Conservation (phyloP, 2,329 filamentous ascomycete genomes). For the Stemphylium lycopersici region DNA sequence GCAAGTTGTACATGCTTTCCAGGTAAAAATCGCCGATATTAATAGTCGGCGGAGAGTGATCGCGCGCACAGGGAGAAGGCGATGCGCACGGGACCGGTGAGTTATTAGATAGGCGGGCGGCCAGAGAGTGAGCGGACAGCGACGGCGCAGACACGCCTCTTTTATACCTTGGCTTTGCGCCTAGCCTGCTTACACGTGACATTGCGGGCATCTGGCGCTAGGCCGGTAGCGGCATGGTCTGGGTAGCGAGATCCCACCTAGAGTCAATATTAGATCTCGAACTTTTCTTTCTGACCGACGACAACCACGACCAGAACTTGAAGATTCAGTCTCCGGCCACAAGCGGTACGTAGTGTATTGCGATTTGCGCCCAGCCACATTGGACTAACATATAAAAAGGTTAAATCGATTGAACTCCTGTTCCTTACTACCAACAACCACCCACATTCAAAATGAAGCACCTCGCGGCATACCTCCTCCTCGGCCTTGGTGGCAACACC, state of each 20-base stretch:
- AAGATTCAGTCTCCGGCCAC: conserved; percentile 98
- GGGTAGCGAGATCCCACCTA: conserved; percentile 17
- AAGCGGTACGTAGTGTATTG: conserved; percentile 68
- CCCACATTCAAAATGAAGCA: conserved; percentile 88
- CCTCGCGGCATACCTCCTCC: conserved; percentile 98
- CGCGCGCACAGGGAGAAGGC: conserved; percentile 19
- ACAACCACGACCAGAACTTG: conserved; percentile 69
- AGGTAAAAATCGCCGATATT: conserved; percentile 18
- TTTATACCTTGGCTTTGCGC: conserved; percentile 28
- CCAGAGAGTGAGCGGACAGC: conserved; percentile 31
- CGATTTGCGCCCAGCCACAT: not conserved
- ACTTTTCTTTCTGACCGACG: conserved; percentile 35
- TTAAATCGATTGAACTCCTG: conserved; percentile 96
- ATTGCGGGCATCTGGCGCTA: conserved; percentile 9
- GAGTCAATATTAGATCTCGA: conserved; percentile 30
- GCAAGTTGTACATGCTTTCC: conserved; percentile 46
- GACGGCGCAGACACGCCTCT: conserved; percentile 28
- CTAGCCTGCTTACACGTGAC: conserved; percentile 24
- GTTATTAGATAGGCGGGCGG: conserved; percentile 23
- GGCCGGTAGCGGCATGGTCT: conserved; percentile 7
- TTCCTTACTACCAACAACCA: conserved; percentile 56
- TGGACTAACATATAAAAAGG: conserved; percentile 36
- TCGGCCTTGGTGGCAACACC: conserved; percentile 90
- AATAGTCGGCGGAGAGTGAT: conserved; percentile 15
- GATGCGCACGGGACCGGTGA: conserved; percentile 23